Base-by-base conservation (phyloP, 1,284 basidiomycete genomes). In the Cutaneotrichosporon cavernicola region DNA sequence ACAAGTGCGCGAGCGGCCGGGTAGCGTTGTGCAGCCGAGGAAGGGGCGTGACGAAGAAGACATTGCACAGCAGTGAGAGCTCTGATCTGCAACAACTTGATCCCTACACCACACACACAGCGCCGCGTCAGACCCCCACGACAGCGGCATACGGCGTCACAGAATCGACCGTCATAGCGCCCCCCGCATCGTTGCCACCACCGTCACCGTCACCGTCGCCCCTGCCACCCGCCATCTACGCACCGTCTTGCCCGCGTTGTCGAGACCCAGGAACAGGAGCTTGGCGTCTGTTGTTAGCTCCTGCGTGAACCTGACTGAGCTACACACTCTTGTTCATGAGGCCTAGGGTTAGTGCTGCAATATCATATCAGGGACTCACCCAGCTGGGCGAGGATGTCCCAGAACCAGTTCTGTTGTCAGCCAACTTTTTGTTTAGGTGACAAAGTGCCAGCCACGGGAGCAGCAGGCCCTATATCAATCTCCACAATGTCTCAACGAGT, bases 231-330 rank as follows among this genome's bases (percentile, higher is more conserved):
- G 22, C 14, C 22, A 51, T 16, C 58, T 8, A 36, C 46, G 78
- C 72, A 97, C 96, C 69, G 97, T 99, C 87, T 99, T 99, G 76
- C 97, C 97, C 64, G 97, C 97, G 84, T 98, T 98, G 81, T 97
- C 97, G 61, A 99, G 87, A 75, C 97, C 97, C 63, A 98, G 87
- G 88, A 99, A 99, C 71, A 99, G 87, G 81, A 99, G 97, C 87
- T 99, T 99, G 72, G 96, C 96, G 78, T 76, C 79, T 80, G 63
- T 34, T 34, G 47, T 40, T 36, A 60, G 57, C 34, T 21, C 36
- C 18, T 6, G 31, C 11, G 32, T 14, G 5, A 21, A 32, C 32
- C 13, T 4, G 7, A 38, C 30, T 30, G 31, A 36, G 55, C 40
- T 49, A 73, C 77, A 49, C 67, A 77, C 97, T 97, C 89, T 98